Conservation (phyloP, 2,329 filamentous ascomycete species). For the Penicillium sp. region DNA sequence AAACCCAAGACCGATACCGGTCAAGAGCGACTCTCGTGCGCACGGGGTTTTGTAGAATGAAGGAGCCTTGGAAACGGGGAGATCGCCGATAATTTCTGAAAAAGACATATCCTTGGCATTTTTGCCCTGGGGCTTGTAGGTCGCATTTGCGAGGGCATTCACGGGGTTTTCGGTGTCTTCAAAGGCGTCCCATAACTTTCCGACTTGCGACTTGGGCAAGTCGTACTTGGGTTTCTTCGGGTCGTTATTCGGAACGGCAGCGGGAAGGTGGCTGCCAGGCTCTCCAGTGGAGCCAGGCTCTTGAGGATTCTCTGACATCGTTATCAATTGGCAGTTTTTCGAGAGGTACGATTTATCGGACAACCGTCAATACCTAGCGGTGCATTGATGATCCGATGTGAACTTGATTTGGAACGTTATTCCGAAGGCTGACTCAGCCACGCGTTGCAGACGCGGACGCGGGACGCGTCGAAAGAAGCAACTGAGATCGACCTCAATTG, state of each 20-base stretch:
- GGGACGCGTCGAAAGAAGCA: constrained; percentile 30
- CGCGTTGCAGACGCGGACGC: constrained; percentile 37
- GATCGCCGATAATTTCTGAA: constrained; percentile 40
- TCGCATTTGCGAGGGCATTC: constrained; percentile 53
- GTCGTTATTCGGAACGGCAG: constrained; percentile 16
- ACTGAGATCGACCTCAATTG: constrained; percentile 17
- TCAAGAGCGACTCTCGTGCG: constrained; percentile 72
- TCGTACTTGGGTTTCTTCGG: constrained; percentile 39
- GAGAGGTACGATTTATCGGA: not conserved
- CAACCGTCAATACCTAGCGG: constrained; percentile 10
- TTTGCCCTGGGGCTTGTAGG: constrained; percentile 57
- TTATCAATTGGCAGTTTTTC: constrained; percentile 4
- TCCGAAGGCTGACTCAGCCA: constrained; percentile 24
- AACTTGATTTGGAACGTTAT: constrained; percentile 16
- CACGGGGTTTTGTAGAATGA: constrained; percentile 76
- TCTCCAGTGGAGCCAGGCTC: constrained; percentile 20
- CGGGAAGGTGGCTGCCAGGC: constrained; percentile 16
- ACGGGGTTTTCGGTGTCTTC: constrained; percentile 47
- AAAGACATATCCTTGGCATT: constrained; percentile 40
- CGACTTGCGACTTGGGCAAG: constrained; percentile 43
- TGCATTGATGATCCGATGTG: constrained; percentile 6
- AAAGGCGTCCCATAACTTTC: constrained; percentile 47
- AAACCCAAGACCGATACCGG: constrained; percentile 75
- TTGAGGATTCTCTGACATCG: constrained; percentile 41
- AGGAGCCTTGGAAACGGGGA: constrained; percentile 49